phyloP scores from a whole-genome alignment of 176 grass and related monocot species.

The Phoenix roebelenii region DNA sequence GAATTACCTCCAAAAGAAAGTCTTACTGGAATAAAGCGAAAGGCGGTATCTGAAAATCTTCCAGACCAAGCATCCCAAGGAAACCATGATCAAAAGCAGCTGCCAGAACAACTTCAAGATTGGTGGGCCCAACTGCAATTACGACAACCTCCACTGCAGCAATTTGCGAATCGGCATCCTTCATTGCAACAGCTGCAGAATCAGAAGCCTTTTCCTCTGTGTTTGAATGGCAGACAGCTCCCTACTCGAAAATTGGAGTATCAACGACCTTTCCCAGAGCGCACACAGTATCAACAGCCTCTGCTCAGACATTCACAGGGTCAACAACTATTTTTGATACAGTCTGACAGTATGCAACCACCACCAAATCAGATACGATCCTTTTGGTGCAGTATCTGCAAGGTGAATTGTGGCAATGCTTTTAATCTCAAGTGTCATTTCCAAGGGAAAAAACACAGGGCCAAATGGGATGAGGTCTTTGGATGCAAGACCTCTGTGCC shows the following conservation, averaged over 20 bases:
- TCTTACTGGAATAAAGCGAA: background rate
- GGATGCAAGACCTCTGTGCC: slow-evolving; percentile 25
- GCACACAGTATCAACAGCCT: slow-evolving; percentile 1
- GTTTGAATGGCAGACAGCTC: background rate
- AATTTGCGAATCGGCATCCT: background rate
- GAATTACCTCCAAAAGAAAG: background rate
- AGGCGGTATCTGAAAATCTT: background rate
- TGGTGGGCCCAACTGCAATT: background rate
- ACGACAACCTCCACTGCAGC: background rate
- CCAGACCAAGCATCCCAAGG: background rate
- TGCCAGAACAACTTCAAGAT: background rate
- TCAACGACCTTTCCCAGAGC: background rate
- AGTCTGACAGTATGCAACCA: background rate
- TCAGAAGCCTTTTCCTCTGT: background rate
- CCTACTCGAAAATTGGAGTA: background rate
- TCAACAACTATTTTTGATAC: background rate
- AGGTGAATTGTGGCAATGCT: slow-evolving; percentile 1
- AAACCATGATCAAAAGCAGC: background rate
- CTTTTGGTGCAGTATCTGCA: background rate
- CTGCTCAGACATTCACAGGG: background rate
- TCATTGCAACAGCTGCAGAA: background rate
- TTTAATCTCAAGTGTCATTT: slow-evolving; percentile 7
- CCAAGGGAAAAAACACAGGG: slow-evolving; percentile 59
- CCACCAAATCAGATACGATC: background rate
- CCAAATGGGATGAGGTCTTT: slow-evolving; percentile 44